Evolutionary conservation across 805 yeast genomes (phyloP), one percentile per base, ranked within the genome.

Genomic region (Metschnikowia continentalis): DNA sequence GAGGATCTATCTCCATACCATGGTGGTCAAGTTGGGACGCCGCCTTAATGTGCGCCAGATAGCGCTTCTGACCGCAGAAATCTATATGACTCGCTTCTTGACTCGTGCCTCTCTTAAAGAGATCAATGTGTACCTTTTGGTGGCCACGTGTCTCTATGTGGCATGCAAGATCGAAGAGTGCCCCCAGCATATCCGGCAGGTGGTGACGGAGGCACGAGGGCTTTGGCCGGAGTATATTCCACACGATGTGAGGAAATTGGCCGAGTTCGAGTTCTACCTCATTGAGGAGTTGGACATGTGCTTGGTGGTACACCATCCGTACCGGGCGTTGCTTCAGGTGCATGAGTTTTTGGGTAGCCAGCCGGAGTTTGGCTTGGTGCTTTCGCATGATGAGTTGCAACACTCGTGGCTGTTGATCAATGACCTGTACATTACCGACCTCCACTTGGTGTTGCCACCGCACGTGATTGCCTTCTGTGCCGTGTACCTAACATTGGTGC

Each of bases 191-290:
- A 90, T 94, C 8, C 71, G 97, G 49, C 81, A 91, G 0, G 77
- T 94, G 8, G 80, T 89, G 20, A 77, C 83, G 17, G 98, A 92
- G 63, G 94, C 97, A 1, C 71, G 96, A 48, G 85, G 85, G 36
- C 70, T 90, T 37, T 92, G 98, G 98, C 97, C 98, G 0, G 97
- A 91, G 61, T 89, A 84, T 61, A 85, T 92, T 35, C 96, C 97
- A 0, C 90, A 87, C 52, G 98, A 92, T 65, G 81, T 90, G 15
- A 86, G 96, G 30, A 89, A 88, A 61, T 75, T 94, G 14, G 97
- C 98, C 0, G 98, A 94, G 64, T 88, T 95, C 69, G 99, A 94
- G 68, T 94, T 94, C 65, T 94, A 92, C 63, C 67, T 94, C 41
- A 84, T 94, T 17, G 97, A 90, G 61, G 98, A 91, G 65, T 75